These are phyloP conservation scores for Eragrostis curvula DNA, from an alignment of 176 grass and related monocot genomes.

Conservation along the genomic window DNA sequence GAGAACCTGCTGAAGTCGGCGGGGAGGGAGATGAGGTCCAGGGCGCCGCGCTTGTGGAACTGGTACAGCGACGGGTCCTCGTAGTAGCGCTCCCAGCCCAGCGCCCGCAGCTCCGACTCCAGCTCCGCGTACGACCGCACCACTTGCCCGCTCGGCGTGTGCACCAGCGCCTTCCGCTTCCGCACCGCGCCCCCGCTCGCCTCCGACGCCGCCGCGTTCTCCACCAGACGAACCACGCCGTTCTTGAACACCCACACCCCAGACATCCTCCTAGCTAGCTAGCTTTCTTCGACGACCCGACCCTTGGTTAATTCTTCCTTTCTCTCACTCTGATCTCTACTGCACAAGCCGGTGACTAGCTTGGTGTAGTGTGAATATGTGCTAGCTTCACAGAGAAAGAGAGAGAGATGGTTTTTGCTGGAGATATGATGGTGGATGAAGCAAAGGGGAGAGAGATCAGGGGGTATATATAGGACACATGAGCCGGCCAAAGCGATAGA, in stretches of 20 bases:
- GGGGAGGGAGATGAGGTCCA: conserved; percentile 92
- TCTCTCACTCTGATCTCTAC: no score
- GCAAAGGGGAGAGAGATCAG: conserved; percentile 25
- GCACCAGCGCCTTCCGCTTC: conserved; percentile 61
- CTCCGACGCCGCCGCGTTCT: conserved; percentile 57
- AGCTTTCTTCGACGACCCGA: not conserved
- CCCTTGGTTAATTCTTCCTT: no score
- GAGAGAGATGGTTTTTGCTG: not conserved
- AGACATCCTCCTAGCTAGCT: conserved; percentile 40
- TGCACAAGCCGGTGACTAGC: no score
- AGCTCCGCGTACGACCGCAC: conserved; percentile 71
- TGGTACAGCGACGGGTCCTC: conserved; percentile 73
- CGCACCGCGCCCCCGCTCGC: conserved; percentile 26
- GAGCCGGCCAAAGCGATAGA: not conserved
- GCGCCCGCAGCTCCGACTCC: conserved; percentile 65
- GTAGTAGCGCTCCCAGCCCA: conserved; percentile 87
- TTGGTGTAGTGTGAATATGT: not conserved
- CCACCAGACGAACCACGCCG: conserved; percentile 65
- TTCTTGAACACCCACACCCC: conserved; percentile 91
- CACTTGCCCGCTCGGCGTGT: conserved; percentile 69
- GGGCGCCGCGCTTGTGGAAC: conserved; percentile 77
- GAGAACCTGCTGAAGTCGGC: conserved; percentile 72
- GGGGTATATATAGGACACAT: conserved; percentile 62
- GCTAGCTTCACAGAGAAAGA: not conserved
- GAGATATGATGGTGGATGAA: conserved; percentile 34